These are phyloP conservation scores for Pestalotiopsis sp. DNA, from an alignment of 2,329 filamentous ascomycete genomes.

Conservation along the genomic window DNA sequence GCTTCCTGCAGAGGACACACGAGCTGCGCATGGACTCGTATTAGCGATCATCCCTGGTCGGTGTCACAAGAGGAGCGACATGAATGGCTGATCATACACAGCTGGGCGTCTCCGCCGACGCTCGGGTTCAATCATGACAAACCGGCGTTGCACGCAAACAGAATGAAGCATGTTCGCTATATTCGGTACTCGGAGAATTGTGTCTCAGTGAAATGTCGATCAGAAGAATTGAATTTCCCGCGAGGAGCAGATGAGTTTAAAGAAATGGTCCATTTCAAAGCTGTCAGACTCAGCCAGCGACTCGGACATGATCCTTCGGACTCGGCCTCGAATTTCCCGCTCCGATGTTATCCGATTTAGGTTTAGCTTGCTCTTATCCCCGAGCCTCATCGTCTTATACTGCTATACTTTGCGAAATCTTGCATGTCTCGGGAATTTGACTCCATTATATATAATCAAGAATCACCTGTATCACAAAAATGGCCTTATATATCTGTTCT, in stretches of 20 bases:
- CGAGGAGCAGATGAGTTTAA: background rate
- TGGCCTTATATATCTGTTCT: background rate
- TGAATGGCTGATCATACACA: slow-evolving; percentile 5
- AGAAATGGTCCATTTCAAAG: background rate
- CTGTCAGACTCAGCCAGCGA: background rate
- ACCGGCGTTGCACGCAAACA: background rate
- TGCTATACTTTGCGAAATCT: background rate
- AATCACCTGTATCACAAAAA: background rate
- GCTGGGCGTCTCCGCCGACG: slow-evolving; percentile 10
- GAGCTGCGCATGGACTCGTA: background rate
- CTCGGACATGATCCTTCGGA: slow-evolving; percentile 5
- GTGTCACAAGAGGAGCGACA: background rate
- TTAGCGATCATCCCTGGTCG: background rate
- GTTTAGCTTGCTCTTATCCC: background rate
- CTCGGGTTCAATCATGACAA: slow-evolving; percentile 2
- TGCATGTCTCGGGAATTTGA: background rate
- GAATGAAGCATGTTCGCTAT: background rate
- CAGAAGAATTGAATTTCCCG: background rate
- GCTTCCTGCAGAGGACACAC: slow-evolving; percentile 53
- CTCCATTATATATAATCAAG: background rate
- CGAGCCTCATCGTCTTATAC: background rate
- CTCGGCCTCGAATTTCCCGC: slow-evolving; percentile 3
- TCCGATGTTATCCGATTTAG: background rate
- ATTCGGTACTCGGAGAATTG: background rate
- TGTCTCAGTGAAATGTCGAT: background rate